Evolutionary conservation across 306 rosid species (phyloP).

Genomic region (Rubus parviflorus): DNA sequence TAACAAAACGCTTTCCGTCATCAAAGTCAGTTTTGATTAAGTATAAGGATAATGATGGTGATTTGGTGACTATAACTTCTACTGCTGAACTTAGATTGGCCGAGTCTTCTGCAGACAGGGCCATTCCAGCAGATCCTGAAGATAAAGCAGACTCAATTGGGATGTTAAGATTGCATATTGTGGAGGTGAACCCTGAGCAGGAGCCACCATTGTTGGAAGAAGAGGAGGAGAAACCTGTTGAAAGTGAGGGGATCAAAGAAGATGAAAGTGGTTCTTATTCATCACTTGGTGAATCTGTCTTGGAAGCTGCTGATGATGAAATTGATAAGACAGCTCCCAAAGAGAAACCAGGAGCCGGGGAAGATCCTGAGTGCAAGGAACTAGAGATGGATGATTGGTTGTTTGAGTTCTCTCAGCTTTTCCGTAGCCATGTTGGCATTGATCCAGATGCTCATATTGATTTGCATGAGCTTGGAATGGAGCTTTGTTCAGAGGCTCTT

Average conservation of each 20-base stretch:
- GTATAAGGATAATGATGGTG: slow-evolving; percentile 88
- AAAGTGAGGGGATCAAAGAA: slow-evolving; percentile 54
- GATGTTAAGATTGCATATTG: slow-evolving; percentile 78
- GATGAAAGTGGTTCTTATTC: slow-evolving; percentile 74
- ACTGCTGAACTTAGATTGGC: slow-evolving; percentile 85
- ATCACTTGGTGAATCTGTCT: slow-evolving; percentile 61
- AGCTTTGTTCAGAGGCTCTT: slow-evolving; percentile 97
- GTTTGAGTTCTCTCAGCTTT: slow-evolving; percentile 96
- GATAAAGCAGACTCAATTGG: slow-evolving; percentile 58
- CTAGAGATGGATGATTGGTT: slow-evolving; percentile 99
- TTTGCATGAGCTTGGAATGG: slow-evolving; percentile 98
- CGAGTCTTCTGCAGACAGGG: slow-evolving; percentile 69
- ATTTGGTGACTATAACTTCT: slow-evolving; percentile 89
- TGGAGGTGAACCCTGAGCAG: slow-evolving; percentile 91
- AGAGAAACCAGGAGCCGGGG: slow-evolving; percentile 55
- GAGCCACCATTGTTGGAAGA: slow-evolving; percentile 91
- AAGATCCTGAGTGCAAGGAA: slow-evolving; percentile 80
- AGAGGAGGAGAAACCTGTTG: slow-evolving; percentile 79
- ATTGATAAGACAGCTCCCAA: slow-evolving; percentile 48
- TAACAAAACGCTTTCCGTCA: slow-evolving; percentile 79
- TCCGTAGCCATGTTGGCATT: slow-evolving; percentile 92
- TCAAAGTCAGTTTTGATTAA: slow-evolving; percentile 85
- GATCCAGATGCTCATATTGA: slow-evolving; percentile 97
- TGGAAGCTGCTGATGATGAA: slow-evolving; percentile 55
- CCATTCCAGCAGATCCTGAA: slow-evolving; percentile 49